Percentiles rank a stretch among this genome's conserved stretches.
Evolutionary conservation across 2,329 filamentous ascomycete genomes (phyloP).

Genomic region (Aspergillus novoparasiticus): DNA sequence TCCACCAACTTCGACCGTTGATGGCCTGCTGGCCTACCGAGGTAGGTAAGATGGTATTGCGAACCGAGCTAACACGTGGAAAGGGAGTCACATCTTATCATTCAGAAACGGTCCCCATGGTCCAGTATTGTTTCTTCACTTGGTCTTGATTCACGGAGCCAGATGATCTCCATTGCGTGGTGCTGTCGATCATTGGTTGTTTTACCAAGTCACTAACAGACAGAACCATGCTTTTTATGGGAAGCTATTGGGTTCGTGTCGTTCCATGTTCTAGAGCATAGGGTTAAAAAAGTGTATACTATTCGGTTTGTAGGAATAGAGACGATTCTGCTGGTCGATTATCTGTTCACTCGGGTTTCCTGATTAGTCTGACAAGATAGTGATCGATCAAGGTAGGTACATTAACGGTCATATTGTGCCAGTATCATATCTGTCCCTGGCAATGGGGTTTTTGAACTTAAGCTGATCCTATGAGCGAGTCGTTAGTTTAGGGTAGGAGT

Average conservation of each 20-base stretch:
- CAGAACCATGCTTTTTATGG: constrained; percentile 2
- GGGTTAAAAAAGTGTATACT: background rate
- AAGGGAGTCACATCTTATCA: background rate
- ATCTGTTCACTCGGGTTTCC: background rate
- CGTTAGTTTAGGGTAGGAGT: background rate
- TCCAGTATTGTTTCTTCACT: background rate
- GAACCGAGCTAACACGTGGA: background rate
- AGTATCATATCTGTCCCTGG: too few species aligned
- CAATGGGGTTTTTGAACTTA: too few species aligned
- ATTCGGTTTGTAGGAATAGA: background rate
- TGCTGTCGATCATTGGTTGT: background rate
- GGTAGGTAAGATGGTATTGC: background rate
- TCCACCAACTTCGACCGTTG: background rate
- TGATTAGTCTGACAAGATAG: background rate
- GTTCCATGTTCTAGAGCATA: background rate
- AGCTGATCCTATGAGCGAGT: background rate
- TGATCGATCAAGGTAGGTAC: background rate
- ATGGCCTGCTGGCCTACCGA: background rate
- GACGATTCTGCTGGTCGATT: too few species aligned
- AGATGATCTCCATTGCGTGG: background rate
- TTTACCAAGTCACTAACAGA: constrained; percentile 14
- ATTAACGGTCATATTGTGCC: background rate
- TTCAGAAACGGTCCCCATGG: background rate
- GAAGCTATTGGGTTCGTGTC: background rate
- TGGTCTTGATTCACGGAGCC: background rate